Conservation (phyloP, 495 filamentous ascomycete species). For the Trichoderma parareesei region DNA sequence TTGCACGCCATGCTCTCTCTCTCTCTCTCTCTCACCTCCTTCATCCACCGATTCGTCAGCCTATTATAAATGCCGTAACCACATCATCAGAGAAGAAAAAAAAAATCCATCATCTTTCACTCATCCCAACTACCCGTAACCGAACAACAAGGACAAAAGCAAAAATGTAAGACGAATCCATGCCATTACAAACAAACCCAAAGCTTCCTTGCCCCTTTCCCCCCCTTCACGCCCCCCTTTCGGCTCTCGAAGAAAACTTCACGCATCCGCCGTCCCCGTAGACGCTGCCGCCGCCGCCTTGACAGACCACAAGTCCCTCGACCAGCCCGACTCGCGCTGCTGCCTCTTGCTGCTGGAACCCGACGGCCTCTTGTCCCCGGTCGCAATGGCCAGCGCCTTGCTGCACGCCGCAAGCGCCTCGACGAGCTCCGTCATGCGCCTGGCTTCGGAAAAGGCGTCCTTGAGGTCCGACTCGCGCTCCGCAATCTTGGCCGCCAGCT, state of each 20-base stretch:
- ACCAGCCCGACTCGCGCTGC: conserved; percentile 45
- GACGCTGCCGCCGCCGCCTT: conserved; percentile 18
- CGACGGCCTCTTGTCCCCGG: conserved; percentile 38
- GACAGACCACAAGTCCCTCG: conserved; percentile 42
- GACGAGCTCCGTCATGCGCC: conserved; percentile 71
- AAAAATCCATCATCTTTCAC: background rate
- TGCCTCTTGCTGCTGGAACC: conserved; percentile 43
- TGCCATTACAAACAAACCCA: background rate
- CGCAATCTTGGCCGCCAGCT: conserved; percentile 60
- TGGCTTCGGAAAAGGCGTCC: conserved; percentile 52
- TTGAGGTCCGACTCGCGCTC: conserved; percentile 57
- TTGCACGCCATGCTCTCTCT: background rate
- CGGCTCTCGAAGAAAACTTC: background rate
- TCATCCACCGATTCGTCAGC: background rate
- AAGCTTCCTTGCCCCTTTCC: no score
- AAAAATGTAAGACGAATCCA: background rate
- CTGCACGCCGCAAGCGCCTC: conserved; percentile 64
- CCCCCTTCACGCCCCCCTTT: no score
- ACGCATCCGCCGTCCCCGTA: background rate
- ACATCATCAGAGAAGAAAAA: background rate
- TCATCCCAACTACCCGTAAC: background rate
- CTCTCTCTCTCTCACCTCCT: background rate
- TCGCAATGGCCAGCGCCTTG: conserved; percentile 61
- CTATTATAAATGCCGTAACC: background rate
- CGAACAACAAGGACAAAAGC: background rate